Percentiles rank a stretch among this genome's conserved stretches.
phyloP scores from a whole-genome alignment of 352 stramenopile genomes.

The Globisporangium radiosum region DNA sequence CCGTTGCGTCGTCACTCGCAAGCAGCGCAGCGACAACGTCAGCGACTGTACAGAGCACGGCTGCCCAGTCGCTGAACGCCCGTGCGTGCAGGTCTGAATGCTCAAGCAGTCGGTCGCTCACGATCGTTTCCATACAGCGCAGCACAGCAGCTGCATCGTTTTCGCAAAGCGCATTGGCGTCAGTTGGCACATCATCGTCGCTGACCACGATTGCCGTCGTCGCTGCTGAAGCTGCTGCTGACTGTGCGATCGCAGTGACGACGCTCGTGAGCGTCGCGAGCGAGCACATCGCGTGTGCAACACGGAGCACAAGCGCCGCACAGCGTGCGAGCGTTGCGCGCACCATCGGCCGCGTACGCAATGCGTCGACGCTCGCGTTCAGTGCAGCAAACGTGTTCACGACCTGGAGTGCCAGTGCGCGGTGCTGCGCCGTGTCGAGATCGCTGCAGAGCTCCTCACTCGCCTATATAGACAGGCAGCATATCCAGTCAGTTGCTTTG shows the following conservation, averaged over 20 bases:
- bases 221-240: not conserved
- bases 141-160: constrained; percentile 8
- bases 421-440: constrained; percentile 31
- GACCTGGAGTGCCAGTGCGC: constrained; percentile 26
- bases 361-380: constrained; percentile 6
- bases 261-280: constrained; percentile 29
- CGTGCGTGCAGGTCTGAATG: constrained; percentile 48
- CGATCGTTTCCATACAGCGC: constrained; percentile 28
- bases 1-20: not conserved
- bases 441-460: constrained; percentile 14
- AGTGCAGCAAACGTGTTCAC: constrained; percentile 40
- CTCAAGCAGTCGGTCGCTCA: constrained; percentile 29
- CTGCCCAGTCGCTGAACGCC: constrained; percentile 43
- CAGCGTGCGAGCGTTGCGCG: constrained; percentile 18
- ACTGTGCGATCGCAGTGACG: constrained; percentile 9
- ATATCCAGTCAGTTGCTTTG: not conserved
- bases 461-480: constrained; percentile 11
- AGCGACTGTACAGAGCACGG: constrained; percentile 24
- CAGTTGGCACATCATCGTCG: not conserved
- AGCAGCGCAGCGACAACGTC: constrained; percentile 19
- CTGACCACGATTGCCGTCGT: not conserved
- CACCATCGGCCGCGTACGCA: constrained; percentile 6
- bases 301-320: constrained; percentile 23
- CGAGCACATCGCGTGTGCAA: constrained; percentile 27
- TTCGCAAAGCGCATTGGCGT: not conserved